phyloP scores from a whole-genome alignment of 306 rosid species.

The Sophora flavescens region DNA sequence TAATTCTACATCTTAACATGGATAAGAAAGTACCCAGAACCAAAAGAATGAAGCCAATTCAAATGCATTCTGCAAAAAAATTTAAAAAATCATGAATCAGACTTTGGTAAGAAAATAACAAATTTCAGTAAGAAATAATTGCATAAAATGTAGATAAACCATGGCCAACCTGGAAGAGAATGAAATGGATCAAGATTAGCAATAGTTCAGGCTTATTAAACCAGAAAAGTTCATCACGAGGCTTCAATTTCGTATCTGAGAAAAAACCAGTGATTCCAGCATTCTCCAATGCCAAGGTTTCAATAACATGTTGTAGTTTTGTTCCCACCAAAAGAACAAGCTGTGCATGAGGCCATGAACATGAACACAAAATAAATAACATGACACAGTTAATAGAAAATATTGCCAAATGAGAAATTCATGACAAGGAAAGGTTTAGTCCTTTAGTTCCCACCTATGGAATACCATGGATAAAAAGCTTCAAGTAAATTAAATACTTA shows the following conservation, averaged over 20 bases:
- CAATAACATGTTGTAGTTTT: constrained; percentile 90
- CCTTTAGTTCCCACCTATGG: background rate
- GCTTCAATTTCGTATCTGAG: constrained; percentile 78
- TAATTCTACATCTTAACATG: constrained; percentile 31
- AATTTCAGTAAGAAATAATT: constrained; percentile 26
- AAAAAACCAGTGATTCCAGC: constrained; percentile 69
- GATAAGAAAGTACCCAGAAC: constrained; percentile 88
- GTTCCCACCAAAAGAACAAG: constrained; percentile 96
- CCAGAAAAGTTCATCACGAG: constrained; percentile 98
- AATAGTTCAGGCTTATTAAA: constrained; percentile 93
- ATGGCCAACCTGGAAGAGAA: constrained; percentile 86
- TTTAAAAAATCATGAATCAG: constrained; percentile 23
- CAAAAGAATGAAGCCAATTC: constrained; percentile 98
- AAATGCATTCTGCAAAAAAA: constrained; percentile 84
- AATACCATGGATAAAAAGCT: background rate
- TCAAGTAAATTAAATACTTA: background rate
- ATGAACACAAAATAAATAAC: constrained; percentile 43
- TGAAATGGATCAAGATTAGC: constrained; percentile 90
- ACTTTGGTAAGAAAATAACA: constrained; percentile 30
- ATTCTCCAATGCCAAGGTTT: constrained; percentile 92
- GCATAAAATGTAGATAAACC: constrained; percentile 36
- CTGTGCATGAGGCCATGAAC: constrained; percentile 49
- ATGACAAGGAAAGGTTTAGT: constrained; percentile 35
- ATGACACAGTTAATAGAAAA: constrained; percentile 16
- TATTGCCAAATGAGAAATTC: constrained; percentile 15